These are phyloP conservation scores for Thuidium tamariscinum DNA, from an alignment of 225 moss, liverwort and hornwort species.

Conservation along the genomic window DNA sequence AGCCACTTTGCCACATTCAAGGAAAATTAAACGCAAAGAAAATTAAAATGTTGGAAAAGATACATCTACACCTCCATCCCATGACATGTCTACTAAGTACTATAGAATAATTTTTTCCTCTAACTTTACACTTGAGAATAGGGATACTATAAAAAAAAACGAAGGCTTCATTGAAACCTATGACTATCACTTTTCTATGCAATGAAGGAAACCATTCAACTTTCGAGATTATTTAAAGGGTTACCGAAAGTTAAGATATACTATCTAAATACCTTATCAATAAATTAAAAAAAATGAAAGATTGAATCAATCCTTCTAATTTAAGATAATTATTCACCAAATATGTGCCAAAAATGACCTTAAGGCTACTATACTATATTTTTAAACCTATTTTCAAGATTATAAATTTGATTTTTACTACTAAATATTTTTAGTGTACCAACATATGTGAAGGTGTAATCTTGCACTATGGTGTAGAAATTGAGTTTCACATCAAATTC, in stretches of 20 bases:
- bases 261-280: background rate
- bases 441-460: no score
- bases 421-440: no score
- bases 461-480: no score
- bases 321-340: background rate
- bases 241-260: background rate
- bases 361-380: no score
- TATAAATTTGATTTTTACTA: no score
- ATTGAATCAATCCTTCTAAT: rapidly evolving
- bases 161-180: background rate
- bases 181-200: no score
- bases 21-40: background rate
- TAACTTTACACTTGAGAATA: background rate
- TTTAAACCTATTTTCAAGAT: no score
- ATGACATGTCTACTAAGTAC: background rate
- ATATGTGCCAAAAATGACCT: rapidly evolving
- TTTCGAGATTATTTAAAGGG: background rate
- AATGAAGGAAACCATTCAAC: background rate
- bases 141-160: rapidly evolving
- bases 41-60: background rate
- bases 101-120: rapidly evolving
- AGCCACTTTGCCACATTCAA: background rate
- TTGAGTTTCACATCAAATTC: no score
- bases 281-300: background rate
- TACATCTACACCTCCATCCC: background rate